A percentile compares a stretch with the other conserved stretches of the same genome.
These are phyloP conservation scores for Madurella fahalii DNA, from an alignment of 2,329 filamentous ascomycete genomes.

Conservation along the genomic window DNA sequence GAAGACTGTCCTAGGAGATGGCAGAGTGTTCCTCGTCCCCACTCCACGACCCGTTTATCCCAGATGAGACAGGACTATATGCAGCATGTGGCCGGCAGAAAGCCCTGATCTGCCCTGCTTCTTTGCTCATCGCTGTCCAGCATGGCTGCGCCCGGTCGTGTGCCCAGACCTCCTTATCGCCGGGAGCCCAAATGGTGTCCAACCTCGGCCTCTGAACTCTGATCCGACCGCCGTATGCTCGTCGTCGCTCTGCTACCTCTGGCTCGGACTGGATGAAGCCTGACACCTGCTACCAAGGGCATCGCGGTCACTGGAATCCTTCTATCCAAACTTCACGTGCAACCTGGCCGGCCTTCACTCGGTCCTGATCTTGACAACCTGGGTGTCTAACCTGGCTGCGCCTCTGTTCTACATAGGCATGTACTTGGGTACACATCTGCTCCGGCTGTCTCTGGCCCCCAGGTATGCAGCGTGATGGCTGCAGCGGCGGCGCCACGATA, in stretches of 20 bases:
- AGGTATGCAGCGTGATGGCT: neutral
- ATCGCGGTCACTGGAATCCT: neutral
- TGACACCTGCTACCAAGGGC: neutral
- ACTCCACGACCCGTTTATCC: constrained; percentile 24
- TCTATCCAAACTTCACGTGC: constrained; percentile 19
- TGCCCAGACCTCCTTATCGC: neutral
- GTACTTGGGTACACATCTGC: neutral
- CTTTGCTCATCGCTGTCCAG: neutral
- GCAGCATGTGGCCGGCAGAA: constrained; percentile 25
- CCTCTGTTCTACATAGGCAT: constrained; percentile 14
- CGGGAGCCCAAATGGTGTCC: neutral
- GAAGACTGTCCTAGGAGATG: constrained; percentile 17
- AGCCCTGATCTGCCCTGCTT: constrained; percentile 11
- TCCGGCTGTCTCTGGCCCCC: neutral
- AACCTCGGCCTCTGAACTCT: neutral
- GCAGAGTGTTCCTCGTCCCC: constrained; percentile 21
- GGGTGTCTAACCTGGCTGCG: constrained; percentile 9
- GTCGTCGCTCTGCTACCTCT: neutral
- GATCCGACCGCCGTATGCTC: neutral
- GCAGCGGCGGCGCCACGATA: constrained; percentile 3
- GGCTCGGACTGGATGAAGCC: neutral
- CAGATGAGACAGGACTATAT: constrained; percentile 26
- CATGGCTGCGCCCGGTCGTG: neutral
- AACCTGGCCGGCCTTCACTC: constrained; percentile 6
- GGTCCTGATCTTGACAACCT: constrained; percentile 3